A percentile compares a stretch with the other conserved stretches of the same genome.
Evolutionary conservation across 2,329 filamentous ascomycete species (phyloP).

Genomic region (Grosmannia serpens): DNA sequence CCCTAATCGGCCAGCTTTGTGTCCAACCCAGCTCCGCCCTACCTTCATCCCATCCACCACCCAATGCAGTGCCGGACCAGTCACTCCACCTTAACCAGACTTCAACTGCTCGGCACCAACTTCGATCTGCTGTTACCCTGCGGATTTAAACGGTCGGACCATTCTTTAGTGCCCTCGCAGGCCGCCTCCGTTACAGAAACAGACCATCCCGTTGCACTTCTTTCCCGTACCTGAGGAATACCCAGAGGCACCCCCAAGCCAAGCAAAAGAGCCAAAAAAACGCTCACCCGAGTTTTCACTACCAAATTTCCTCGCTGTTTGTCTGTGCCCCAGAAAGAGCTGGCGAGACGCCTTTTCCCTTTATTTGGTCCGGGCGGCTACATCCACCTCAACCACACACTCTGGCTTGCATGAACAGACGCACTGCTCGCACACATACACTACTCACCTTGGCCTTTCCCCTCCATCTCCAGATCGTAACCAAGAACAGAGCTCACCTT

Average conservation of each 20-base stretch:
- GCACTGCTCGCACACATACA: background rate
- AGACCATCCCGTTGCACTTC: slow-evolving; percentile 2
- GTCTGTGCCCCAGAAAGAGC: background rate
- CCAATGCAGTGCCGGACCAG: slow-evolving; percentile 5
- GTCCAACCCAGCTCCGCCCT: background rate
- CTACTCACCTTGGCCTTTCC: background rate
- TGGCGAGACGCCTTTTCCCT: background rate
- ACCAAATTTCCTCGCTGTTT: background rate
- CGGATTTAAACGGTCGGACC: slow-evolving; percentile 1
- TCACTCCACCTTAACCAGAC: slow-evolving; percentile 11
- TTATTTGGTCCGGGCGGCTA: background rate
- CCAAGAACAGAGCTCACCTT: background rate
- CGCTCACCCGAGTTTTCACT: background rate
- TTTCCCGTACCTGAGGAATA: background rate
- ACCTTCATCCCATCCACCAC: slow-evolving; percentile 4
- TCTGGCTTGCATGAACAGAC: background rate
- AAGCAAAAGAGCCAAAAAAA: background rate
- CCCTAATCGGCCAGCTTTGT: no score
- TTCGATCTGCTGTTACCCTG: slow-evolving; percentile 11
- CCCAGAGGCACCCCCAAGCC: background rate
- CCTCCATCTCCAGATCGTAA: background rate
- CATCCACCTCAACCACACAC: slow-evolving; percentile 2
- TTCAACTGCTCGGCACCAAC: slow-evolving; percentile 6
- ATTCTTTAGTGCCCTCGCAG: slow-evolving; percentile 1
- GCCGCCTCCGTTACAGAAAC: slow-evolving; percentile 3